phyloP scores from a whole-genome alignment of 257 asterid species.

The Penstemon newberryi region DNA sequence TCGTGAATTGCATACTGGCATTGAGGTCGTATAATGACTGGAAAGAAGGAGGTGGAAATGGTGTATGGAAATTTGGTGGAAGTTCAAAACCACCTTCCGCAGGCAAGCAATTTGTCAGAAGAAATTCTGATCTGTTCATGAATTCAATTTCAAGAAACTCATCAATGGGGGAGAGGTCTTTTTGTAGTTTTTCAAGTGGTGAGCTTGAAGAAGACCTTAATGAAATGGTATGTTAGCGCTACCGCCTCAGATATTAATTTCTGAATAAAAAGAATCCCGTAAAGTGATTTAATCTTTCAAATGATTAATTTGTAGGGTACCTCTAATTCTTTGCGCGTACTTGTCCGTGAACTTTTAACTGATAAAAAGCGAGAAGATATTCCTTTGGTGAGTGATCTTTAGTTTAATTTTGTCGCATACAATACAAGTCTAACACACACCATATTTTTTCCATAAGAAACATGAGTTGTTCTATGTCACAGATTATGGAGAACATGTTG shows the following conservation, averaged over 20 bases:
- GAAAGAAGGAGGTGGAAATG: slow-evolving; percentile 78
- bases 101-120: slow-evolving; percentile 54
- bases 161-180: slow-evolving; percentile 46
- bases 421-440: too few species aligned
- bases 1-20: slow-evolving; percentile 75
- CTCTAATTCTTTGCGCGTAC: slow-evolving; percentile 47
- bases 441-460: slow-evolving; percentile 23
- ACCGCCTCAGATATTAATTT: slow-evolving; percentile 2
- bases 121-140: slow-evolving; percentile 56
- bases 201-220: slow-evolving; percentile 38
- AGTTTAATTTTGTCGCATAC: not conserved
- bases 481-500: slow-evolving; percentile 79
- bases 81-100: slow-evolving; percentile 51
- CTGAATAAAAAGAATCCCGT: not conserved
- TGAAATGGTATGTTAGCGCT: slow-evolving; percentile 51
- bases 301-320: slow-evolving; percentile 44
- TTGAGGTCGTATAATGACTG: slow-evolving; percentile 72
- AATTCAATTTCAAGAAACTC: slow-evolving; percentile 57
- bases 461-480: slow-evolving; percentile 30
- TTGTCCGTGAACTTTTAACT: slow-evolving; percentile 57
- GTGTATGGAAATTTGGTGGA: slow-evolving; percentile 62
- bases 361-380: slow-evolving; percentile 77
- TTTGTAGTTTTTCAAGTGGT: slow-evolving; percentile 35
- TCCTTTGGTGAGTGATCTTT: slow-evolving; percentile 60
- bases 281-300: slow-evolving; percentile 23